Evolutionary conservation across 345 rosid species (phyloP), one percentile per base, ranked within the genome.

Genomic region (Stellera chamaejasme): DNA sequence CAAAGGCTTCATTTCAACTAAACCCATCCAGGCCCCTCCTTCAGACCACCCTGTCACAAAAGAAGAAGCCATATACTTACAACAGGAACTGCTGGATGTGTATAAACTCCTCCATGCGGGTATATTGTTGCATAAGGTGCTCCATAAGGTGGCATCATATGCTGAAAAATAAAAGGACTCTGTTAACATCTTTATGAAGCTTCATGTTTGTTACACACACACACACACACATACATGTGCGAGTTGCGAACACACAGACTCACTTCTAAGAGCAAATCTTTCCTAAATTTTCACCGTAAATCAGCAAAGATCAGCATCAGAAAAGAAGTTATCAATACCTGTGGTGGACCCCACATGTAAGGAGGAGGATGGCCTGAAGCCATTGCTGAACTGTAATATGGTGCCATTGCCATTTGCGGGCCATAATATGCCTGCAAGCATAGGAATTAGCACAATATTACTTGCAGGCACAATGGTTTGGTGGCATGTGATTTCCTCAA

Each of bases 321-420:
- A 3, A 2, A 11, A 32, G 56, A 54, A n/a, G 50, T 48, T 15
- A 61, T 28, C 45, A 65, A 43, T 83, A 86, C 97, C 86, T 86
- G 94, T 13, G 85, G 84, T 11, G 91, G 91, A 52, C 74, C 94
- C 99, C 99, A 93, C 82, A 87, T 82, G 67, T 87, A 93, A 27
- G 97, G 81, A 56, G 90, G 88, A 62, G 82, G 70, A 59, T 81
- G 95, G 58, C 90, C 96, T 58, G 97, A 72, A 19, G 91, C 75
- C 65, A 87, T 66, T 12, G 83, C 75, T 59, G 99, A 79, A 75
- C 67, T 80, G 65, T 86, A 93, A 60, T 82, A 87, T 56, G 92
- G 82, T 7, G 94, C 84, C 66, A 87, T 74, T 54, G 87, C 70
- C 32, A 89, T 77, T 69, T 86, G 69, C 43, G 94, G 83, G 57